Base-by-base conservation (phyloP, 202 grass and related monocot genomes). In the Bolboschoenoplectus hybrid region DNA sequence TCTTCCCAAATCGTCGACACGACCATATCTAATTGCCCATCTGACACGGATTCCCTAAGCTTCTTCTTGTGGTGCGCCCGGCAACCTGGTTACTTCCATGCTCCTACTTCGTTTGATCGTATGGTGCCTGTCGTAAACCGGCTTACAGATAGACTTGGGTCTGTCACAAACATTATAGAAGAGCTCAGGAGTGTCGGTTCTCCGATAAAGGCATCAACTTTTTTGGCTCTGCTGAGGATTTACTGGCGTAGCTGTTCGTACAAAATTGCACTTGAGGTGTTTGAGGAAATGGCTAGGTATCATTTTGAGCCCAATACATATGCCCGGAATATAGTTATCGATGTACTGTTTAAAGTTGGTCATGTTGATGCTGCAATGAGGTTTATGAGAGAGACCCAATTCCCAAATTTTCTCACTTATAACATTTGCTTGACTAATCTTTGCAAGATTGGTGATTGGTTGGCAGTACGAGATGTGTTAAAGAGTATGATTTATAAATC, bases 31-130 rank as follows among this genome's bases (percentile, higher is more conserved):
- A 56, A 85, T 51, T 98, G 90, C 63, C 82, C 91, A 61, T 98
- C 91, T 55, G 93, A 95, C 32, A 83, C 85, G 17, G 85, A 92
- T 52, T 87, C 93, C 49, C 60, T 95, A 58, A 91, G 85, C 78
- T 92, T 98, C 86, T 98, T 94, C 89, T 89, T 95, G 57, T 98
- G 95, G 90, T 98, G 95, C 74, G 91, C 93, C 17, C 91, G 86
- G 40, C 86, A 90, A 81, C 90, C 88, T 49, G 86, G 85, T 75
- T 95, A 92, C 64, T 95, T 92, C 86, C 95, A 98, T 81, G 91
- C 82, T 32, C 67, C 87, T 1, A 39, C 39, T 55, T 95, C 93
- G 47, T 94, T 94, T 34, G 93, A 98, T 84, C 44, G 50, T 76
- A 82, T 94, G 82, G 86, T 91, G 81, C 96, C 96, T 6, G 90